A percentile compares a stretch with the other conserved stretches of the same genome.
Conservation (phyloP, 495 filamentous ascomycete genomes). For the Aspergillus campestris region DNA sequence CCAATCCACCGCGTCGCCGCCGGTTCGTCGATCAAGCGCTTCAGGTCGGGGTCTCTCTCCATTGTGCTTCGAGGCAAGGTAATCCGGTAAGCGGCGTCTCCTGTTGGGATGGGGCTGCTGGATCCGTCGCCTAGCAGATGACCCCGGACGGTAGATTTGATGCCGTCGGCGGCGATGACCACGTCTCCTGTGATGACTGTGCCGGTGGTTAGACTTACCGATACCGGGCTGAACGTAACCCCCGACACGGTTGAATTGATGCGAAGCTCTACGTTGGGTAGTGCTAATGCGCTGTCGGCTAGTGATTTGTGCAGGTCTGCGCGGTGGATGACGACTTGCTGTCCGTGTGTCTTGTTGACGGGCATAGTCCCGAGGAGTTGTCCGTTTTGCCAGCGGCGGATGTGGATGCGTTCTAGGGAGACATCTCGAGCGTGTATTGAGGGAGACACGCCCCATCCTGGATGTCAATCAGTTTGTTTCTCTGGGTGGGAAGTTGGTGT, state of each 20-base stretch:
- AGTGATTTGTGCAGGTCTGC: slow-evolving; percentile 38
- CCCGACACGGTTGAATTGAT: slow-evolving; percentile 25
- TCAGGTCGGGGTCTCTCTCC: slow-evolving; percentile 28
- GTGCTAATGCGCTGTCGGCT: slow-evolving; percentile 25
- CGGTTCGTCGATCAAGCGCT: slow-evolving; percentile 27
- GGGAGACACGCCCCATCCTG: slow-evolving; percentile 38
- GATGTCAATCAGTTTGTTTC: slow-evolving; percentile 1
- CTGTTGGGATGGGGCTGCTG: slow-evolving; percentile 26
- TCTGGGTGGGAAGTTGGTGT: background rate
- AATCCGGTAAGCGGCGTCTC: slow-evolving; percentile 40
- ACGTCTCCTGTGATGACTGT: slow-evolving; percentile 30
- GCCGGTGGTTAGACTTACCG: slow-evolving; percentile 28
- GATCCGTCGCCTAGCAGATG: slow-evolving; percentile 19
- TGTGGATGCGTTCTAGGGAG: slow-evolving; percentile 32
- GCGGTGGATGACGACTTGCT: slow-evolving; percentile 36
- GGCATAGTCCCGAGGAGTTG: slow-evolving; percentile 28
- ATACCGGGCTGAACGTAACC: slow-evolving; percentile 22
- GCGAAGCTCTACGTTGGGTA: slow-evolving; percentile 29
- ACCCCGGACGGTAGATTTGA: slow-evolving; percentile 33
- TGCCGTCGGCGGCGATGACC: slow-evolving; percentile 40
- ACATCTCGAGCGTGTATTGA: slow-evolving; percentile 32
- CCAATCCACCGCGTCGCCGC: slow-evolving; percentile 37
- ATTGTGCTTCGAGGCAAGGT: slow-evolving; percentile 29
- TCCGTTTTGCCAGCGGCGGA: slow-evolving; percentile 37
- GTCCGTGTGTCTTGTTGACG: slow-evolving; percentile 34